phyloP scores from a whole-genome alignment of 129 eudicot genomes.

The Pittosporum tobira region DNA sequence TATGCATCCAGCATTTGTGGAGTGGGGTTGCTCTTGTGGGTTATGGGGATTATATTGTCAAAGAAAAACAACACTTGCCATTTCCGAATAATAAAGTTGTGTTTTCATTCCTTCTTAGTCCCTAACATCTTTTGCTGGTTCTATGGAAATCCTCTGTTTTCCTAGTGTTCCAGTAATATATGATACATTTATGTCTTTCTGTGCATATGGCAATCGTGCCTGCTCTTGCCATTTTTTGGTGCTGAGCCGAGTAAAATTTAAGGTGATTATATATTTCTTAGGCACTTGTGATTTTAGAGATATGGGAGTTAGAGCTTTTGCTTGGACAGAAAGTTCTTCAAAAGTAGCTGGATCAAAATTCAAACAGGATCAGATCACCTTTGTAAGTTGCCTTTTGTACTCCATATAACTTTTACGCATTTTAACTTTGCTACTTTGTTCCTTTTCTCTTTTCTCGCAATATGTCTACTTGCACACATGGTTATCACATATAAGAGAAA shows the following conservation, averaged over 20 bases:
- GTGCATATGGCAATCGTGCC: neutral
- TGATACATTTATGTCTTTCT: too few relatives aligned
- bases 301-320: neutral
- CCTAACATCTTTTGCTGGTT: too few relatives aligned
- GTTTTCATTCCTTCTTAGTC: too few relatives aligned
- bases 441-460: too few relatives aligned
- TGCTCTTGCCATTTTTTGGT: neutral
- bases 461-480: neutral
- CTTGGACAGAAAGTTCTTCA: neutral
- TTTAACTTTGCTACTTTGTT: neutral
- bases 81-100: too few relatives aligned
- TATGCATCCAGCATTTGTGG: too few relatives aligned
- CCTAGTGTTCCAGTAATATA: too few relatives aligned
- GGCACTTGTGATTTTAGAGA: neutral
- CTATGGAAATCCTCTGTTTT: too few relatives aligned
- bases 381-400: slow-evolving; percentile 8
- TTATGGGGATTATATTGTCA: too few relatives aligned
- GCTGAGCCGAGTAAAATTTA: neutral
- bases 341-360: neutral
- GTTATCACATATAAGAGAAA: neutral
- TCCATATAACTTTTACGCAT: neutral
- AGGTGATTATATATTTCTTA: neutral
- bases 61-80: too few relatives aligned
- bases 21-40: too few relatives aligned
- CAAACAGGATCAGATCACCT: neutral